phyloP scores from a whole-genome alignment of 208 protist genomes.

The Herpetomonas muscarum region DNA sequence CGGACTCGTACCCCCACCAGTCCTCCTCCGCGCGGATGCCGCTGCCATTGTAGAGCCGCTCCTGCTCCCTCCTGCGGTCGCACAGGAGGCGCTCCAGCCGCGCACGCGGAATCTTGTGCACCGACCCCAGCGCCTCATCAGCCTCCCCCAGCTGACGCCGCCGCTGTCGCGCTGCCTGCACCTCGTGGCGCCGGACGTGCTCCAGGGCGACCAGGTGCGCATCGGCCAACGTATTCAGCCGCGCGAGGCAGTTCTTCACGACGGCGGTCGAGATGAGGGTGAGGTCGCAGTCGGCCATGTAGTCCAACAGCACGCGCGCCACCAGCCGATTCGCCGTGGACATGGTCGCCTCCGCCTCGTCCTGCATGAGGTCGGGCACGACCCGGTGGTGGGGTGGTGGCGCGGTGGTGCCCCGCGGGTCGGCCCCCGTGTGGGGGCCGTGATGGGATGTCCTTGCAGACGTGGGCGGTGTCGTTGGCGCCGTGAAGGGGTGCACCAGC shows the following conservation, averaged over 20 bases:
- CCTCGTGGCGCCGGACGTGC: slow-evolving; percentile 1
- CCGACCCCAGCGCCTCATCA: too few species aligned
- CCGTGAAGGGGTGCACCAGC: too few species aligned
- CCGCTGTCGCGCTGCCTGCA: neutral
- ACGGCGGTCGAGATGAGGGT: slow-evolving; percentile 39
- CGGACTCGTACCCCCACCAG: slow-evolving; percentile 26
- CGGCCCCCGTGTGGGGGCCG: neutral
- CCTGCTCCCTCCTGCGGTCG: neutral
- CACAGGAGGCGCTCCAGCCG: neutral
- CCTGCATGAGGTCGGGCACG: slow-evolving; percentile 35
- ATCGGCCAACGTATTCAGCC: slow-evolving; percentile 33
- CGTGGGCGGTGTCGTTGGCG: too few species aligned
- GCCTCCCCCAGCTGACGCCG: too few species aligned
- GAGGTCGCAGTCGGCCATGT: slow-evolving; percentile 40
- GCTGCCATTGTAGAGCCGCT: neutral
- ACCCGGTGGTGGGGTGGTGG: neutral
- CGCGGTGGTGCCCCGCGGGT: slow-evolving; percentile 1
- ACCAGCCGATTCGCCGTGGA: slow-evolving; percentile 51
- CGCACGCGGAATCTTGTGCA: too few species aligned
- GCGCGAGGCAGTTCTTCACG: slow-evolving; percentile 39
- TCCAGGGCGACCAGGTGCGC: slow-evolving; percentile 45
- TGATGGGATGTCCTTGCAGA: too few species aligned
- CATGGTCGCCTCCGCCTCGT: slow-evolving; percentile 26
- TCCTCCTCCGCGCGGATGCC: slow-evolving; percentile 14
- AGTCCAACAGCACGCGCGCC: slow-evolving; percentile 47